Percentiles rank a stretch among this genome's conserved stretches.
phyloP scores from a whole-genome alignment of 1,139 yeast species.

The Torulaspora globosa region DNA sequence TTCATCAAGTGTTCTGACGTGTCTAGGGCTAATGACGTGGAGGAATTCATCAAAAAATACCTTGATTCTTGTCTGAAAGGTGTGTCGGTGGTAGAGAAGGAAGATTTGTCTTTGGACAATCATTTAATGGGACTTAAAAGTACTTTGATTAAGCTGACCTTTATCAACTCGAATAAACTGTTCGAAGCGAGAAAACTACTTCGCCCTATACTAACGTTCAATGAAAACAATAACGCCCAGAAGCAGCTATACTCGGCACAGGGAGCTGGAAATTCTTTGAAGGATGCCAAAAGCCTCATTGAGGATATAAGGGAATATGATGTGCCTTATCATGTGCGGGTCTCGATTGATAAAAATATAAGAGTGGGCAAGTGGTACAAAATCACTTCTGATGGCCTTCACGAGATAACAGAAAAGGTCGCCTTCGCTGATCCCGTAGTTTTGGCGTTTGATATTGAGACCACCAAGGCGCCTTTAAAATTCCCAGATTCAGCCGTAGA shows the following conservation, averaged over 20 bases:
- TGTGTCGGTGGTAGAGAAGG: constrained; percentile 56
- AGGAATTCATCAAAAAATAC: constrained; percentile 69
- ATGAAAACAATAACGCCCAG: constrained; percentile 60
- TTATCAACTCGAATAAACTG: constrained; percentile 73
- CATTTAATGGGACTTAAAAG: constrained; percentile 77
- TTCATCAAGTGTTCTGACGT: constrained; percentile 66
- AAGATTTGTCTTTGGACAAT: constrained; percentile 76
- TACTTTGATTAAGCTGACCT: constrained; percentile 60
- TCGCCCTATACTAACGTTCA: constrained; percentile 66
- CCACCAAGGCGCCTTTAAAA: constrained; percentile 92
- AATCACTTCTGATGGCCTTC: constrained; percentile 61
- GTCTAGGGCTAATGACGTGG: constrained; percentile 58
- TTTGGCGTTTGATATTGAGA: constrained; percentile 94
- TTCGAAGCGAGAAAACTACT: constrained; percentile 66
- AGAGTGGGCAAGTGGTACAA: constrained; percentile 96
- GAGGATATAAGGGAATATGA: constrained; percentile 89
- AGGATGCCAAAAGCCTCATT: constrained; percentile 62
- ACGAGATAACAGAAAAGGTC: constrained; percentile 60
- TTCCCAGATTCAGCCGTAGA: constrained; percentile 93
- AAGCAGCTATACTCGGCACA: constrained; percentile 55
- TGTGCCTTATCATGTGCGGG: constrained; percentile 95
- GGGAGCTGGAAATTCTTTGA: constrained; percentile 22
- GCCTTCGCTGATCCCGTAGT: constrained; percentile 98
- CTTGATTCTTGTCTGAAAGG: constrained; percentile 62
- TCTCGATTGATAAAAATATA: constrained; percentile 78